Base-by-base conservation (phyloP, 2,329 filamentous ascomycete genomes). In the Monosporascus sp. region DNA sequence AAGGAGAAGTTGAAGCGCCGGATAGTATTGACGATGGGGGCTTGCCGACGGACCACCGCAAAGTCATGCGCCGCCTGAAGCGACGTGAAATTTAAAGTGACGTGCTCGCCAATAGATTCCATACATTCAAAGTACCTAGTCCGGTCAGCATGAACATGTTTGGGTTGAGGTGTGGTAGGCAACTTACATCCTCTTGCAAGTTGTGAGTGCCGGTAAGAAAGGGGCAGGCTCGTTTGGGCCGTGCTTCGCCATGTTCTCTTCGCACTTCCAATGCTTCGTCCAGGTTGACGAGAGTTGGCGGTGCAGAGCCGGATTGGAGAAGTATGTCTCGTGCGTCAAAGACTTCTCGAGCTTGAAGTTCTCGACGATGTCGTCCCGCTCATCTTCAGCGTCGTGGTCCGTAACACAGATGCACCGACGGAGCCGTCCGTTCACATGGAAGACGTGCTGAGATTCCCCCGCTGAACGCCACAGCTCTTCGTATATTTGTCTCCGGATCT, bases 181-280 rank as follows among this genome's bases (percentile, higher is more conserved):
- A n/a, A 19, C 43, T 46, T n/a, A 46, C 43, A 46, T 46, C 17
- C 43, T 26, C 22, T 46, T 46, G 22, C 43, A 46, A 2, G 43
- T 46, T 14, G 20, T 46, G 17, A 46, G 43, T 24, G 24, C 22
- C 22, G 43, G 22, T 24, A 46, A 27, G 43, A 46, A 46, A 22
- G 43, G 43, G 43, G 20, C 26, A 16, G 22, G 43, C 24, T 46
- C 24, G 14, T 31, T 27, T 24, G 43, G 3, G 22, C 43, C 43
- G n/a, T 46, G 43, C 43, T 19, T 46, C 43, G 20, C 16, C 43
- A 46, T 14, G 43, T 46, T 24, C 43, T 46, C 43, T 31, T 46
- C 43, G 43, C 43, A 46, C 43, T 46, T 46, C 43, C 43, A 46
- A 27, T 46, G 43, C 43, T 46, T 46, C 22, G 43, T 46, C 43